Conservation (phyloP, 208 protist genomes). For the Wallacemonas sp. region DNA sequence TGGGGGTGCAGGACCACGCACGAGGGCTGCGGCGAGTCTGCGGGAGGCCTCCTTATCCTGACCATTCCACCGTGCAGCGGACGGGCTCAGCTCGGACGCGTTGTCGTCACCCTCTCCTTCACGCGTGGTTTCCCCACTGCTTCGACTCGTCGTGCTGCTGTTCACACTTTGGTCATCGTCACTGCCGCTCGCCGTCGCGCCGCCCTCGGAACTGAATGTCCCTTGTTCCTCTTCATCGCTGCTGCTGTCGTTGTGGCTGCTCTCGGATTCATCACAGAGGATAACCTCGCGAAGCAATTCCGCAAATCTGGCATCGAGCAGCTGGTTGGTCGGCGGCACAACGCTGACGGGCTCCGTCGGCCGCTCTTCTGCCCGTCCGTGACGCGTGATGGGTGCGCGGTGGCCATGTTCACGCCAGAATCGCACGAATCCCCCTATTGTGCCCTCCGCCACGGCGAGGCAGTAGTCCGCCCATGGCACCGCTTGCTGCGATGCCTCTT, state of each 20-base stretch:
- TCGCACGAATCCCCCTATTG: not conserved
- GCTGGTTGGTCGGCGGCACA: not conserved
- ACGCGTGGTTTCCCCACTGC: too few relatives aligned
- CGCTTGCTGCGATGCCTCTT: not conserved
- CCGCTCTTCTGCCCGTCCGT: not conserved
- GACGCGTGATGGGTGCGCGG: not conserved
- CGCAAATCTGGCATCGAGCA: not conserved
- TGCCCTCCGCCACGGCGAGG: conserved; percentile 2
- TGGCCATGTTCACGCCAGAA: not conserved
- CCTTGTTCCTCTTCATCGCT: not conserved
- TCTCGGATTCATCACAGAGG: not conserved
- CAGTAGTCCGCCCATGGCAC: conserved; percentile 8
- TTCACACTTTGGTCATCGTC: too few relatives aligned
- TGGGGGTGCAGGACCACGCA: too few relatives aligned
- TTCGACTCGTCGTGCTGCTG: too few relatives aligned
- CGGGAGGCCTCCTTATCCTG: too few relatives aligned
- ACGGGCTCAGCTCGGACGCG: not conserved
- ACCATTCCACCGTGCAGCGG: too few relatives aligned
- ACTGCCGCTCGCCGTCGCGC: not conserved
- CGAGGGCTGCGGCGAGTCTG: too few relatives aligned
- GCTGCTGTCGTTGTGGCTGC: not conserved
- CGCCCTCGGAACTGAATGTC: too few relatives aligned
- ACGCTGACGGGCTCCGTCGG: not conserved
- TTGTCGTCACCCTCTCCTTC: not conserved
- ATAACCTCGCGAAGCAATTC: conserved; percentile 10